Evolutionary conservation across 129 eudicot species (phyloP), one percentile per base, ranked within the genome.

Genomic region (Gnaphalium uliginosum): DNA sequence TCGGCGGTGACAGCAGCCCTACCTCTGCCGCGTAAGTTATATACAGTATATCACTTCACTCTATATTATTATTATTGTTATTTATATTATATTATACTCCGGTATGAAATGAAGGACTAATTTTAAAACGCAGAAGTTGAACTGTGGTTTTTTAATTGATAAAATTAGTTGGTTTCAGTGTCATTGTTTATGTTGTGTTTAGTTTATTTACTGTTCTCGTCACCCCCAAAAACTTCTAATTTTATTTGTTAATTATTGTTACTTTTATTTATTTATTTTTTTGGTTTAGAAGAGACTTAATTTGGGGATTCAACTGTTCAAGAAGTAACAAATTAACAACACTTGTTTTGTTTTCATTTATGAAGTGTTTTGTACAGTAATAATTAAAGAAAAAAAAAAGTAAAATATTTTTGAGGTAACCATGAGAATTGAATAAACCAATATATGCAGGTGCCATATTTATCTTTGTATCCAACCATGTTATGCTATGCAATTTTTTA

Each of bases 1-100:
- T 93, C 13, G 98, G 98, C 46, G 98, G 98, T 67, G 84, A 93
- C 70, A 89, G 89, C 29, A 73, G 79, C 15, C 96, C 98, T 25
- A 78, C 85, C n/a, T 88, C 79, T 33, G 69, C 88, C 14, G 96
- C 95, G 98, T 93, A 61, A 79, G 89, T 74, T 54, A 48, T 69
- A 33, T 79, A n/a, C n/a, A n/a, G n/a, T n/a, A 23, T 73, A 62
- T 22, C 23, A n/a, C 39, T 72, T 62, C 35, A 57, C 43, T 68
- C 8, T 68, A 4, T 1, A 18, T 39, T 39, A 39, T 39, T 39
- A 5, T 35, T 35, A 35, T 35, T 35, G 6, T 5, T 35, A n/a
- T n/a, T n/a, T n/a, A n/a, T n/a, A n/a, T n/a, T n/a, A n/a, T n/a
- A n/a, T n/a, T n/a, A n/a, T n/a, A n/a, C n/a, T n/a, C n/a, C n/a